Percentiles rank a stretch among this genome's conserved stretches.
Evolutionary conservation across 192 early-diverging fungal genomes (phyloP).

Genomic region (Coemansia sp.): DNA sequence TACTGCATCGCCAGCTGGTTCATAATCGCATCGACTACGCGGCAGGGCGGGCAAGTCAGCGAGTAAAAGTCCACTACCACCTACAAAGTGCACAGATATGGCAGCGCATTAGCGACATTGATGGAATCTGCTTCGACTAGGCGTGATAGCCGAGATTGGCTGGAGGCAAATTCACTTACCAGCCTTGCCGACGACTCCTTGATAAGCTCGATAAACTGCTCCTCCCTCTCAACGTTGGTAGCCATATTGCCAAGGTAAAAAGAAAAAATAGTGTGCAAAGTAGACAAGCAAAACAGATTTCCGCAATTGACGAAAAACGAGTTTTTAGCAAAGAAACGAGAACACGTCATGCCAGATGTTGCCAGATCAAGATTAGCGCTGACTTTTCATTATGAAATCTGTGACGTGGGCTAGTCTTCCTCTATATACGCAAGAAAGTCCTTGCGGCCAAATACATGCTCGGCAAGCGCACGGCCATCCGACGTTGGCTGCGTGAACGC

Average conservation of each 20-base stretch:
- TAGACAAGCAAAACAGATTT: slow-evolving; percentile 5
- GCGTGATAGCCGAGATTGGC: neutral
- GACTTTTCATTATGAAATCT: neutral
- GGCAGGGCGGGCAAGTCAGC: slow-evolving; percentile 48
- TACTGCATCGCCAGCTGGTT: slow-evolving; percentile 22
- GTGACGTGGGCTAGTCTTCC: slow-evolving; percentile 15
- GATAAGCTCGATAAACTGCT: slow-evolving; percentile 50
- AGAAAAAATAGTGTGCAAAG: neutral
- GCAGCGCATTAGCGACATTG: neutral
- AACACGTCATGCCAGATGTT: slow-evolving; percentile 2
- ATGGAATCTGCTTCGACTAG: neutral
- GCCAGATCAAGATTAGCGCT: neutral
- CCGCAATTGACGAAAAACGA: neutral
- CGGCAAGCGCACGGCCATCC: slow-evolving; percentile 53
- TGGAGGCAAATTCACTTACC: slow-evolving; percentile 13
- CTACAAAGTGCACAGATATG: slow-evolving; percentile 7
- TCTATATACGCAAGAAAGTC: slow-evolving; percentile 61
- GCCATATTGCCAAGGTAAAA: slow-evolving; percentile 23
- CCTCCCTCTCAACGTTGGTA: slow-evolving; percentile 36
- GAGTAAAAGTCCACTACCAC: slow-evolving; percentile 55
- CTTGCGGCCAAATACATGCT: slow-evolving; percentile 41
- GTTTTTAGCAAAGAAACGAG: neutral
- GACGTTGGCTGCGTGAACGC: slow-evolving; percentile 62
- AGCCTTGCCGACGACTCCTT: slow-evolving; percentile 43
- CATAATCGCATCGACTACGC: slow-evolving; percentile 30